Evolutionary conservation across 129 eudicot genomes (phyloP).

Genomic region (Calendula officinalis): DNA sequence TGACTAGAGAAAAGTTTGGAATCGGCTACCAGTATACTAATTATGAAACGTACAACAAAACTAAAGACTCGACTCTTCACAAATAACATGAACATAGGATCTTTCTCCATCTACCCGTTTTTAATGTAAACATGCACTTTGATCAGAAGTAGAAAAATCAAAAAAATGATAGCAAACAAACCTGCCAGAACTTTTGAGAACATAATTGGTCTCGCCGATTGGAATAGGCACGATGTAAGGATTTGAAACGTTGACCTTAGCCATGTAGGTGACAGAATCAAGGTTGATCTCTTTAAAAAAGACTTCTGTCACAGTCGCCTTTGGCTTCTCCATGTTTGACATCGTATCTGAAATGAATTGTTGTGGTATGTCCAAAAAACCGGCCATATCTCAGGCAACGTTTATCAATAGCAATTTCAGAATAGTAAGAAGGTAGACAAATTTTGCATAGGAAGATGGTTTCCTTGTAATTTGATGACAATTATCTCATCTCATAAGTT

Average conservation of each 20-base stretch:
- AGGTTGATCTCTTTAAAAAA: conserved; percentile 18
- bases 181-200: conserved; percentile 40
- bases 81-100: no score
- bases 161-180: conserved; percentile 11
- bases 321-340: conserved; percentile 33
- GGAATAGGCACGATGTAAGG: conserved; percentile 31
- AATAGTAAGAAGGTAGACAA: background rate
- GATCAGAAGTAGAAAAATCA: background rate
- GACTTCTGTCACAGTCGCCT: conserved; percentile 17
- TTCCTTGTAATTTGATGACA: background rate
- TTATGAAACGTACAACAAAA: no score
- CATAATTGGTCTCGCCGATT: conserved; percentile 31
- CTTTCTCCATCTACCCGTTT: no score
- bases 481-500: no score
- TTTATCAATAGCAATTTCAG: background rate
- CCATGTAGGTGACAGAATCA: conserved; percentile 18
- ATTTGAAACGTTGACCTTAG: conserved; percentile 34
- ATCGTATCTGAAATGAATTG: conserved; percentile 23
- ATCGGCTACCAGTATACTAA: no score
- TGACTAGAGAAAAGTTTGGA: no score
- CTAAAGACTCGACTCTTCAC: no score
- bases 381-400: conserved; percentile 26
- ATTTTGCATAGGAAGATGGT: background rate
- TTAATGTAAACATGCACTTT: background rate
- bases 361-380: conserved; percentile 24